Percentiles rank a stretch among this genome's conserved stretches.
Evolutionary conservation across 2,329 filamentous ascomycete genomes (phyloP).

Genomic region (Pyrenochaeta sp.): DNA sequence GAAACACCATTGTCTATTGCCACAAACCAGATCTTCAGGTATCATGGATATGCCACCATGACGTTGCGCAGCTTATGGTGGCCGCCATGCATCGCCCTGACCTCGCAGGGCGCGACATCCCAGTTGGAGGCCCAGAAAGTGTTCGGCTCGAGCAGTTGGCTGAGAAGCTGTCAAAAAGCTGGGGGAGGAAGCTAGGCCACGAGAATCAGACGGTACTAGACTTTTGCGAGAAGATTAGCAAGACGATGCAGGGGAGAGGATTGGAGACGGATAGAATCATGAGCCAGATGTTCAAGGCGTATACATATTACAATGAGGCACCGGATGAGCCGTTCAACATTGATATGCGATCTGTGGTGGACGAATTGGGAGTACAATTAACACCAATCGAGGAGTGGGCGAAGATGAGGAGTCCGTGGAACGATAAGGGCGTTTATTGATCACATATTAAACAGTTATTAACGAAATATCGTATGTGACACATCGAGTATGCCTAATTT

Average conservation of each 20-base stretch:
- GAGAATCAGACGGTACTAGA: constrained; percentile 44
- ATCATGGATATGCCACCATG: constrained; percentile 53
- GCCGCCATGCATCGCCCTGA: constrained; percentile 44
- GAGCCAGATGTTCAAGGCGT: constrained; percentile 53
- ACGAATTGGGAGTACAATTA: constrained; percentile 42
- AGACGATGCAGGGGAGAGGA: constrained; percentile 46
- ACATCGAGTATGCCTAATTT: no score
- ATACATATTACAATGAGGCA: constrained; percentile 53
- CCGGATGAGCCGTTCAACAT: constrained; percentile 50
- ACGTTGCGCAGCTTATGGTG: constrained; percentile 52
- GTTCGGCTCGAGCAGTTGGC: constrained; percentile 45
- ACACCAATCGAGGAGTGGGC: constrained; percentile 51
- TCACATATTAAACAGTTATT: not conserved
- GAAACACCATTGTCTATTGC: constrained; percentile 50
- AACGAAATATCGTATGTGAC: not conserved
- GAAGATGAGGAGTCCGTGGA: constrained; percentile 29
- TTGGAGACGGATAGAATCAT: constrained; percentile 48
- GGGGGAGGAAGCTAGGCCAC: constrained; percentile 41
- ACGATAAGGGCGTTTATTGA: constrained; percentile 25
- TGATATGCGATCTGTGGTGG: constrained; percentile 47
- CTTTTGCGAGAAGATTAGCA: constrained; percentile 37
- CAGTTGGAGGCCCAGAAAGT: constrained; percentile 49
- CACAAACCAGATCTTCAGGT: constrained; percentile 50
- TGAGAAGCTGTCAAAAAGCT: constrained; percentile 43
- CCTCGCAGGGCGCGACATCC: constrained; percentile 46